Evolutionary conservation across 2,329 filamentous ascomycete species (phyloP).

Genomic region (Aspergillus neoniger): DNA sequence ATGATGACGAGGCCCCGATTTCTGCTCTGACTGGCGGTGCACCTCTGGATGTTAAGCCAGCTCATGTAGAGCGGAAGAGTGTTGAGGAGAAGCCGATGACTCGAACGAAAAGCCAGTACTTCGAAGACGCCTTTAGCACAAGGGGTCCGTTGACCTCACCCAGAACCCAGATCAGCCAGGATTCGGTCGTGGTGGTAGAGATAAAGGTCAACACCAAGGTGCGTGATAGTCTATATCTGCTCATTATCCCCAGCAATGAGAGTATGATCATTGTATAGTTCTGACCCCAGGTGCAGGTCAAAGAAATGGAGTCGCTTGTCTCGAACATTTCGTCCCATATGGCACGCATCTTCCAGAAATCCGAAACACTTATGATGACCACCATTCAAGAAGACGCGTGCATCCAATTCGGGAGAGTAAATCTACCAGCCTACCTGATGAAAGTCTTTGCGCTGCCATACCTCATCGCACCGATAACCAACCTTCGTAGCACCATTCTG

Average conservation of each 20-base stretch:
- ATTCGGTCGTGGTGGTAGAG: slow-evolving; percentile 64
- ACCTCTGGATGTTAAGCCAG: slow-evolving; percentile 18
- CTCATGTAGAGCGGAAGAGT: slow-evolving; percentile 17
- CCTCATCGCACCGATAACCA: slow-evolving; percentile 71
- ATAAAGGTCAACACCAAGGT: slow-evolving; percentile 67
- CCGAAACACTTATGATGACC: slow-evolving; percentile 72
- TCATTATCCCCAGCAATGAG: neutral
- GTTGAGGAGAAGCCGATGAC: slow-evolving; percentile 26
- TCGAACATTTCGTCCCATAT: slow-evolving; percentile 72
- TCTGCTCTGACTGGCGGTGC: slow-evolving; percentile 15
- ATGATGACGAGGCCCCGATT: slow-evolving; percentile 27
- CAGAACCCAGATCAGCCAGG: slow-evolving; percentile 53
- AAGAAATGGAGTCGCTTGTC: slow-evolving; percentile 75
- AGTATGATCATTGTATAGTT: neutral
- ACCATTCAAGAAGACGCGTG: slow-evolving; percentile 74
- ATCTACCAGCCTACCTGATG: slow-evolving; percentile 78
- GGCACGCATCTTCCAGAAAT: slow-evolving; percentile 72
- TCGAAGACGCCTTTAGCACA: slow-evolving; percentile 41
- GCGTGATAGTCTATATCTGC: slow-evolving; percentile 8
- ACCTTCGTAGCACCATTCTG: slow-evolving; percentile 77
- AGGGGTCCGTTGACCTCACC: slow-evolving; percentile 40
- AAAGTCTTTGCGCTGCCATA: slow-evolving; percentile 70
- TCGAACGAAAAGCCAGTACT: slow-evolving; percentile 42
- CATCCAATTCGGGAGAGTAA: slow-evolving; percentile 72
- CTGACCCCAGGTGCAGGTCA: slow-evolving; percentile 49